phyloP scores from a whole-genome alignment of 2,329 filamentous ascomycete species.

The Sporothrix protearum region DNA sequence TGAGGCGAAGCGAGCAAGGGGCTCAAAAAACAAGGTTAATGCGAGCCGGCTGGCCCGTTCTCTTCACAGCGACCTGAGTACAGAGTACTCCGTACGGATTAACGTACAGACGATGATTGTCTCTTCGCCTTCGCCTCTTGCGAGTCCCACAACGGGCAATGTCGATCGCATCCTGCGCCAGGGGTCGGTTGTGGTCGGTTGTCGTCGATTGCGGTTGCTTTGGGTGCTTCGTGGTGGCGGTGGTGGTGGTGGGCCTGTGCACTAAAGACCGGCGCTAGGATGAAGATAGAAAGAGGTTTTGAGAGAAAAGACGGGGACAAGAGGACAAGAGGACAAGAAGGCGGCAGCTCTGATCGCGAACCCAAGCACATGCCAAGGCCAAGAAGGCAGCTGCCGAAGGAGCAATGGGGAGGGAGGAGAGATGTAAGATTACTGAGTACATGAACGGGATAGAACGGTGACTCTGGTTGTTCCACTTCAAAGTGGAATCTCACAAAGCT shows the following conservation, averaged over 20 bases:
- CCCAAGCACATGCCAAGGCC: background rate
- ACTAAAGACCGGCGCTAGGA: background rate
- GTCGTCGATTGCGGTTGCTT: background rate
- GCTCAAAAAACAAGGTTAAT: slow-evolving; percentile 1
- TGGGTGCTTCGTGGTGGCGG: background rate
- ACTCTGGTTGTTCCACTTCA: background rate
- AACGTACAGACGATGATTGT: background rate
- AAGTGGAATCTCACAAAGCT: background rate
- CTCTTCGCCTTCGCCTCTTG: background rate
- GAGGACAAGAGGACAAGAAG: background rate
- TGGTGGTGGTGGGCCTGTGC: background rate
- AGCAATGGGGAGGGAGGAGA: background rate
- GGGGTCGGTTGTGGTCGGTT: background rate
- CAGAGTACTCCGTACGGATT: no score
- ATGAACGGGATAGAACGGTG: no score
- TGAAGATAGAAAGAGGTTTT: slow-evolving; percentile 16
- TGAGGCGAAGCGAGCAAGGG: no score
- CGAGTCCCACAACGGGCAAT: slow-evolving; percentile 11
- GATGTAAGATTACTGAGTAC: background rate
- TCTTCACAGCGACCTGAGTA: background rate
- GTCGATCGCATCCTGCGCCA: slow-evolving; percentile 13
- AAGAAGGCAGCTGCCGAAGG: slow-evolving; percentile 9
- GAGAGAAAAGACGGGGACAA: background rate
- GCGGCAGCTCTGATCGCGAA: background rate
- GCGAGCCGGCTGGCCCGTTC: background rate